phyloP scores from a whole-genome alignment of 257 asterid genomes.

The Jasminum sambac region DNA sequence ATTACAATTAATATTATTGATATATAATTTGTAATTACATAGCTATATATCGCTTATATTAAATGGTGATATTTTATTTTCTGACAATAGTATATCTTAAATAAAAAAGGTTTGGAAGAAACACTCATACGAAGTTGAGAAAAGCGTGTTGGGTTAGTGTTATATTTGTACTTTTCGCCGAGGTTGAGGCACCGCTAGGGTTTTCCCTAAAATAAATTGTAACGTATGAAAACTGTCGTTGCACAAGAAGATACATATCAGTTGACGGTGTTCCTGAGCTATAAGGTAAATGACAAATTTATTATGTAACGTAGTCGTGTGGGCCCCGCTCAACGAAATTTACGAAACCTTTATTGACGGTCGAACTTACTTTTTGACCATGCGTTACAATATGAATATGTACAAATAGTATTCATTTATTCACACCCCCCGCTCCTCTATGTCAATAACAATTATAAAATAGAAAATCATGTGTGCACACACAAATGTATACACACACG shows the following conservation, averaged over 20 bases:
- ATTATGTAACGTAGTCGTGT: conserved; percentile 9
- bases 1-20: too few relatives aligned
- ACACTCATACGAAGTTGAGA: background rate
- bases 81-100: too few relatives aligned
- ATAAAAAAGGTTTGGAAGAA: background rate
- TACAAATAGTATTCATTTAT: too few relatives aligned
- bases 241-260: conserved; percentile 20
- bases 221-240: conserved; percentile 8
- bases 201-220: background rate
- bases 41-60: too few relatives aligned
- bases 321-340: background rate
- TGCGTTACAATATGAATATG: too few relatives aligned
- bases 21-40: too few relatives aligned
- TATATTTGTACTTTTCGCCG: background rate
- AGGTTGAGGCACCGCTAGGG: background rate
- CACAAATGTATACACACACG: too few relatives aligned
- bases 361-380: conserved; percentile 21
- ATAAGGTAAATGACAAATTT: conserved; percentile 17
- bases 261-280: background rate
- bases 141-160: background rate
- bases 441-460: too few relatives aligned
- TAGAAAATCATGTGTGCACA: too few relatives aligned
- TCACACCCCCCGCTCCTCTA: too few relatives aligned
- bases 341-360: background rate
- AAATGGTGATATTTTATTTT: too few relatives aligned